A percentile compares a stretch with the other conserved stretches of the same genome.
These are phyloP conservation scores for Gymnopus androsaceus DNA, from an alignment of 1,284 basidiomycete genomes.

Conservation along the genomic window DNA sequence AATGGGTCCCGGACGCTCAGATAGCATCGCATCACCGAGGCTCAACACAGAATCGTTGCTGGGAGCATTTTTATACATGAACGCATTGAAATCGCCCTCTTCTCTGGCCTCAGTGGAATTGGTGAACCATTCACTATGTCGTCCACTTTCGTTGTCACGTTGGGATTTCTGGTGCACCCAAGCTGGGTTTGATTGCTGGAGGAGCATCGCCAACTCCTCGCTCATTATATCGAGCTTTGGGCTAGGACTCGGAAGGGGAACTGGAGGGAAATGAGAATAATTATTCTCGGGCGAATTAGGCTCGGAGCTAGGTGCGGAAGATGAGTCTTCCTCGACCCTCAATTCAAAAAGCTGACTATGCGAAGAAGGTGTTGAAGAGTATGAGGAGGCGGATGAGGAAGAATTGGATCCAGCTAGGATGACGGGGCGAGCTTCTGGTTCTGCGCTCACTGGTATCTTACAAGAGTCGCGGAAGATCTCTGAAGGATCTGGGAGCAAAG, in stretches of 20 bases:
- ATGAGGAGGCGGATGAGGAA: background rate
- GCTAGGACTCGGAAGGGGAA: too few relatives aligned
- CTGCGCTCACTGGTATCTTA: too few relatives aligned
- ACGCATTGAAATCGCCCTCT: background rate
- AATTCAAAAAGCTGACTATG: too few relatives aligned
- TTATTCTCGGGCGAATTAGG: background rate
- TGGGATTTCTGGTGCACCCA: too few relatives aligned
- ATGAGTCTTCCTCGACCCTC: too few relatives aligned
- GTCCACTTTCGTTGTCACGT: background rate
- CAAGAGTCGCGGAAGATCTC: background rate
- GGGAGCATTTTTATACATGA: background rate
- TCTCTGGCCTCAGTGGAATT: background rate
- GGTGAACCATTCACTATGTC: background rate
- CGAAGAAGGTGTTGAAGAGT: too few relatives aligned
- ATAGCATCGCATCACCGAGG: background rate
- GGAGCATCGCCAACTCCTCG: background rate
- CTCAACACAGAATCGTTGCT: background rate
- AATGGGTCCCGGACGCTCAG: background rate
- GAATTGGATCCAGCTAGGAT: too few relatives aligned
- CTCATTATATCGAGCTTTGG: slow-evolving; percentile 3
- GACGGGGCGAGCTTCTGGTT: background rate
- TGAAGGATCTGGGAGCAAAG: background rate
- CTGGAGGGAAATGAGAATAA: background rate
- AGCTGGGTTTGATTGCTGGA: too few relatives aligned
- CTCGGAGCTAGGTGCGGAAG: background rate